Conservation (phyloP, 768 basidiomycete genomes). For the Trametes punicea region DNA sequence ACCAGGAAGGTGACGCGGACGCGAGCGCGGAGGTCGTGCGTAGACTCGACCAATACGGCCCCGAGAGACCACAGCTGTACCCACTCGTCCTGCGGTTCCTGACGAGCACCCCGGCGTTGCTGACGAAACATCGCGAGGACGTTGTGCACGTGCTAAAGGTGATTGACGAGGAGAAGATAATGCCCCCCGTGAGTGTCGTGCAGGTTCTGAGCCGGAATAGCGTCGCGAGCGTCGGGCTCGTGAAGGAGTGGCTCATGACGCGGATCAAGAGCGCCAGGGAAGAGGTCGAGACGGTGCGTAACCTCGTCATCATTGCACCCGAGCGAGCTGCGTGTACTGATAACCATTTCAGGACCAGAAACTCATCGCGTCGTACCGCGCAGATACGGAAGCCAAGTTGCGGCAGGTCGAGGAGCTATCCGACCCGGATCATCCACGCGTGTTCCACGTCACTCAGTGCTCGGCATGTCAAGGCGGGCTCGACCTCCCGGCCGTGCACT, state of each 20-base stretch:
- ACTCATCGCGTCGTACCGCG: conserved; percentile 82
- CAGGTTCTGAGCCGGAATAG: conserved; percentile 86
- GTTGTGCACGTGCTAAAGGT: conserved; percentile 67
- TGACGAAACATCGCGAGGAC: conserved; percentile 69
- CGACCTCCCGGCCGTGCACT: conserved; percentile 91
- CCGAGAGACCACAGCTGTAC: conserved; percentile 69
- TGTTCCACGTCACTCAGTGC: conserved; percentile 95
- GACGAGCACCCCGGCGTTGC: conserved; percentile 73
- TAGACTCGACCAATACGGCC: conserved; percentile 74
- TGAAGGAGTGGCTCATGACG: conserved; percentile 86
- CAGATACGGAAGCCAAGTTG: conserved; percentile 77
- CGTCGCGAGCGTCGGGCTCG: conserved; percentile 86
- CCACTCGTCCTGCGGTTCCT: conserved; percentile 87
- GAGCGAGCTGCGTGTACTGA: background rate
- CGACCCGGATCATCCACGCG: conserved; percentile 72
- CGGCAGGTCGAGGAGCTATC: conserved; percentile 79
- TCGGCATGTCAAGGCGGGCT: conserved; percentile 86
- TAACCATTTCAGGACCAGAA: conserved; percentile 64
- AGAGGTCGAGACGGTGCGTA: conserved; percentile 73
- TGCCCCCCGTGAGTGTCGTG: conserved; percentile 87
- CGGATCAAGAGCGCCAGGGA: conserved; percentile 69
- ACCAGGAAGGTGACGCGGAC: conserved; percentile 35
- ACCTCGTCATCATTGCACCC: background rate
- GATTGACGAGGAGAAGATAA: conserved; percentile 76
- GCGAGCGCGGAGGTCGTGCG: conserved; percentile 60